Evolutionary conservation across 352 stramenopile genomes (phyloP), one percentile per base, ranked within the genome.

Genomic region (Phytophthora pluvialis): DNA sequence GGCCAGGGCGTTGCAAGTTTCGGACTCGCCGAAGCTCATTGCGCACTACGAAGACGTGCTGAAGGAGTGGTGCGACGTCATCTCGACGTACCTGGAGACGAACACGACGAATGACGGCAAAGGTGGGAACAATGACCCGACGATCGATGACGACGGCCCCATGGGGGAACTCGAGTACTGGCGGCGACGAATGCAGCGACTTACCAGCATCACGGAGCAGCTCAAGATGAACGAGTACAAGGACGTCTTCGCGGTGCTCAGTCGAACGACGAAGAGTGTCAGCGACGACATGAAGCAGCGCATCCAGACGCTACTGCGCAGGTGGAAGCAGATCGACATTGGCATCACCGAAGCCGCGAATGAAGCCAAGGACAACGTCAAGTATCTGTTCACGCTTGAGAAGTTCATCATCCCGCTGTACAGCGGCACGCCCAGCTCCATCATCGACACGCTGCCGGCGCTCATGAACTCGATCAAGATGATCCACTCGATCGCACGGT

Each of bases 401-500:
- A 98, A 98, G 57, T 99, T 99, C 64, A 90, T 96, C 49, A 80
- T 94, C 12, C 89, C 89, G 16, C 66, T 96, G 13, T 96, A 96
- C 55, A 97, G 88, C 16, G 96, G 96, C 50, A 98, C 95, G 31
- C 94, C 96, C 4, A 97, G 93, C 57, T 97, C 93, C n/a, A 99
- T 99, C 59, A 98, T 99, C 57, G 97, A 99, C 79, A 98, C 97
- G 46, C 79, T 99, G 13, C 97, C 97, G 5, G 97, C 97, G 29
- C 84, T 99, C 4, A 98, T 99, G 81, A 99, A 99, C 79, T 98
- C 93, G 29, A 99, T 99, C 81, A 99, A 99, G 82, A 99, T 99
- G 97, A 99, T 99, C 62, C 97, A 99, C 70, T 98, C 95, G 10
- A 99, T 99, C 62, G 95, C 97, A 56, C 82, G 97, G 44, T 99